Base-by-base conservation (phyloP, 768 basidiomycete genomes). In the Amanita exitialis region DNA sequence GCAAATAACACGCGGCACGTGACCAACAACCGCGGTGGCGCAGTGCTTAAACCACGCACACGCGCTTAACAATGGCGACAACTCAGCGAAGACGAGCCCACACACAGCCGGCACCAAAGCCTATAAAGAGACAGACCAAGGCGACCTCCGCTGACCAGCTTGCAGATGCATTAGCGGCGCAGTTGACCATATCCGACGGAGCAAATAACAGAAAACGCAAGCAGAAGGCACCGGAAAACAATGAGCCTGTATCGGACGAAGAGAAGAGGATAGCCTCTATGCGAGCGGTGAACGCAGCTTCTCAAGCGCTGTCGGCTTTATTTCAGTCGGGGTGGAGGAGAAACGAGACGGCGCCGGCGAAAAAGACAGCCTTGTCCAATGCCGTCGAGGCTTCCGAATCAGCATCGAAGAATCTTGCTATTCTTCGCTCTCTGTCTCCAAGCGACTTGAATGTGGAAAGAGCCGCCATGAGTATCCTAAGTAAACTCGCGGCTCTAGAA, bases 381-480 rank as follows among this genome's bases (percentile, higher is more conserved):
- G 68, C 67, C n/a, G 70, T 61, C 34, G 58, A 65, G 20, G 59
- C 70, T 13, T 66, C 69, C 6, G 61, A 66, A 7, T 57, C 71
- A 15, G 77, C 77, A 0, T 61, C 68, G 13, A 69, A 67, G 46
- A 71, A 77, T 47, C 61, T 90, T 6, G 53, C 52, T 1, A 56
- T 62, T 2, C 65, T 90, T 38, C 68, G 87, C 45, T 60, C 59
- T 28, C 47, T 76, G 16, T 66, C 64, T 41, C 66, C 74, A 0
- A 69, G 67, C 2, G 75, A 77, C 55, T 13, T 86, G 7, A 82
- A 90, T 55, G 73, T 89, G 4, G 90, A 91, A 64, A 73, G 82
- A 34, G 86, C 85, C 2, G 88, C 83, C 1, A 73, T 74, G 45
- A 82, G 81, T 52, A 65, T 90, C 4, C 60, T 80, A 5, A 83